Conservation (phyloP, 1,284 basidiomycete species). For the Tilletia setariae region DNA sequence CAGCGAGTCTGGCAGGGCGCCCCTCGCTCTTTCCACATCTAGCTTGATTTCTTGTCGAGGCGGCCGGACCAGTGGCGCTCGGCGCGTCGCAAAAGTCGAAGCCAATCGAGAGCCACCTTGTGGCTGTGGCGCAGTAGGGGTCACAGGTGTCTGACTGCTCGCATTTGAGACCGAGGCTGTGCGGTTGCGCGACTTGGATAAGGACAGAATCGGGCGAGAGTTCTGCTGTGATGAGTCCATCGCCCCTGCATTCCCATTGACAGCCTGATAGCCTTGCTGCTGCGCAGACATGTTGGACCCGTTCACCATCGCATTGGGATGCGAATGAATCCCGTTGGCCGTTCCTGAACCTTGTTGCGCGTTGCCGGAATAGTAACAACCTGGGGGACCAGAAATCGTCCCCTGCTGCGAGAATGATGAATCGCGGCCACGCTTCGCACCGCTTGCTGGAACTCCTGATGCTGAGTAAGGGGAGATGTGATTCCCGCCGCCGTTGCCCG, state of each 20-base stretch:
- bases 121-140: not conserved
- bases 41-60: not conserved
- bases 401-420: too few relatives aligned
- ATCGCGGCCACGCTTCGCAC: too few relatives aligned
- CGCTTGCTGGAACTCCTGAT: too few relatives aligned
- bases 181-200: slow-evolving; percentile 1
- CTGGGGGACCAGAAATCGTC: too few relatives aligned
- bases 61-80: not conserved
- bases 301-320: too few relatives aligned
- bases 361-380: too few relatives aligned
- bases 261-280: not conserved
- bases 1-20: not conserved
- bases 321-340: too few relatives aligned
- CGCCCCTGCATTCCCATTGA: not conserved
- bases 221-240: not conserved
- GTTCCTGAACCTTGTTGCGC: too few relatives aligned
- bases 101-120: not conserved
- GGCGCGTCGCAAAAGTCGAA: slow-evolving; percentile 7
- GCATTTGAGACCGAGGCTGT: not conserved
- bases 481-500: not conserved
- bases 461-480: not conserved
- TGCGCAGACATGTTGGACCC: too few relatives aligned
- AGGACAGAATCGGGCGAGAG: not conserved
- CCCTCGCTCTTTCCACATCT: not conserved
- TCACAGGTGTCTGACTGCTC: not conserved